Conservation (phyloP, 805 yeast species). For the Lachancea thermotolerans region DNA sequence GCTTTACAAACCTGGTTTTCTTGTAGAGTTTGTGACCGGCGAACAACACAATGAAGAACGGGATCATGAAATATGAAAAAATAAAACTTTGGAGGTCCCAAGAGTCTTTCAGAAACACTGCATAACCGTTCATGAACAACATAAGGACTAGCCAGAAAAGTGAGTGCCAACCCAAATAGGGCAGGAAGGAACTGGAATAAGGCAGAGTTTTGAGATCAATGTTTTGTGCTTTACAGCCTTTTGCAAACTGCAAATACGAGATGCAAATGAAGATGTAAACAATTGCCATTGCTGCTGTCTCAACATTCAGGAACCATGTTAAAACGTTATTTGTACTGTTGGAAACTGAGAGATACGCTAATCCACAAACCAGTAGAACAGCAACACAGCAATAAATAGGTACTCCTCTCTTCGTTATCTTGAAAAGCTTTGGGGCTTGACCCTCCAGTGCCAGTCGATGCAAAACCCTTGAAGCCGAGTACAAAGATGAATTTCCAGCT, state of each 20-base stretch:
- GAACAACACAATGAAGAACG: conserved; percentile 1
- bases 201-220: conserved; percentile 53
- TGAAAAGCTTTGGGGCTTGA: conserved; percentile 49
- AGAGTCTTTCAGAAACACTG: conserved; percentile 2
- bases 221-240: conserved; percentile 31
- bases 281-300: conserved; percentile 58
- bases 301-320: conserved; percentile 59
- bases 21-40: not conserved
- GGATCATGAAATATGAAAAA: conserved; percentile 4
- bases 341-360: conserved; percentile 59
- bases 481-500: conserved; percentile 41
- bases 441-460: conserved; percentile 47
- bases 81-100: conserved; percentile 4
- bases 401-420: conserved; percentile 25
- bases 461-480: conserved; percentile 43
- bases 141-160: conserved; percentile 43
- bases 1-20: not conserved
- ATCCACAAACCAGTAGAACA: conserved; percentile 39
- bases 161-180: conserved; percentile 51
- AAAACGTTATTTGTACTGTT: conserved; percentile 45
- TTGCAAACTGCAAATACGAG: conserved; percentile 53
- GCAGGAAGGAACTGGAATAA: conserved; percentile 49
- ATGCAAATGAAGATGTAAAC: conserved; percentile 62
- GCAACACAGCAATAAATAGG: conserved; percentile 3
- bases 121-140: conserved; percentile 61